Evolutionary conservation across 129 eudicot genomes (phyloP).

Genomic region (Lactuca sativa): DNA sequence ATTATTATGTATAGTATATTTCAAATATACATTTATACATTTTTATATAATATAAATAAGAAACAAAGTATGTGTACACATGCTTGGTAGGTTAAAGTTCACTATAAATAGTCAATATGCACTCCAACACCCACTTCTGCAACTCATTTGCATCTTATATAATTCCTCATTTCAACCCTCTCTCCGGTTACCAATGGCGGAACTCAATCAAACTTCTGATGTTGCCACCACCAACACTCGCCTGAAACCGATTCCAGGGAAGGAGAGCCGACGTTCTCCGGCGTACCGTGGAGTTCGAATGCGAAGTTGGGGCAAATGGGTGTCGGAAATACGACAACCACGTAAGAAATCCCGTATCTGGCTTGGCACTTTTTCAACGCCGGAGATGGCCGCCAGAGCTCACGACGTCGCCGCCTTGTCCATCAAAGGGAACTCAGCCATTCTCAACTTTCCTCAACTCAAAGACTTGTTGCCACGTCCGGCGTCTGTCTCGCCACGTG

Average conservation of each 20-base stretch:
- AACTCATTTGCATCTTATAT: conserved; percentile 8
- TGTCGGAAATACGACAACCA: conserved; percentile 85
- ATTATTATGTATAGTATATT: too few species aligned
- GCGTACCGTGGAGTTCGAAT: conserved; percentile 75
- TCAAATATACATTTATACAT: too few species aligned
- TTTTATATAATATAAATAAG: background rate
- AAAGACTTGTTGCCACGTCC: conserved; percentile 65
- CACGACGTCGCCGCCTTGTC: conserved; percentile 75
- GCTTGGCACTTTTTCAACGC: conserved; percentile 80
- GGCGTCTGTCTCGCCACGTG: conserved; percentile 58
- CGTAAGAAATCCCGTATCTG: conserved; percentile 83
- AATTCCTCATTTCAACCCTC: background rate
- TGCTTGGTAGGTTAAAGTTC: conserved; percentile 22
- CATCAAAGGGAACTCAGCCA: conserved; percentile 63
- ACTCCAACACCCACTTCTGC: conserved; percentile 17
- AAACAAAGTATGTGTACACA: background rate
- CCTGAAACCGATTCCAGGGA: conserved; percentile 20
- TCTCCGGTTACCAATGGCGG: conserved; percentile 22
- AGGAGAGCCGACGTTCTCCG: conserved; percentile 32
- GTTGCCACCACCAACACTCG: conserved; percentile 6
- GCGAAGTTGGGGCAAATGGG: conserved; percentile 99
- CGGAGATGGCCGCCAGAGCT: conserved; percentile 97
- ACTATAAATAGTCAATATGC: conserved; percentile 28
- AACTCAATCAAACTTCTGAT: conserved; percentile 14
- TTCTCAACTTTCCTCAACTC: conserved; percentile 76